Base-by-base conservation (phyloP, 129 eudicot species). In the Kitagawia praeruptora region DNA sequence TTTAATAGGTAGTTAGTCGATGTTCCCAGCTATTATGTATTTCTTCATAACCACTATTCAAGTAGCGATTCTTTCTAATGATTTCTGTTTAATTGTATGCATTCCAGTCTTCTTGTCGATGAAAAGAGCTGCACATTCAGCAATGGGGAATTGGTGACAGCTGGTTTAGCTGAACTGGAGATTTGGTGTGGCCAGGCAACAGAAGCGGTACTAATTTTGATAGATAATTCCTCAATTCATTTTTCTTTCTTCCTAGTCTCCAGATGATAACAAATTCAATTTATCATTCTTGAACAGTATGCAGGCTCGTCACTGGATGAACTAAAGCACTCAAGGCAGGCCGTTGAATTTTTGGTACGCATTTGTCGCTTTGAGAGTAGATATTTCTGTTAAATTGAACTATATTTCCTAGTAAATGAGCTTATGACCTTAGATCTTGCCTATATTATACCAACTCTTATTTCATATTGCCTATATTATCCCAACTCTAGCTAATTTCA, bases 281-380 rank as follows among this genome's bases (percentile, higher is more conserved):
- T 73, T 47, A 46, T 66, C 42, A 63, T 39, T 25, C 39, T 70
- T 15, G 75, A 31, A 63, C 92, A 93, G 98, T 88, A 82, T 84
- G 91, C 84, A 84, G 97, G 89, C 77, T 84, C 92, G 37, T 83
- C 97, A 15, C 88, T 83, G 85, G 92, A 91, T 81, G 98, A 93
- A 87, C 81, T 93, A 23, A 85, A 77, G 75, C 89, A 82, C 83
- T 80, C 84, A 74, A 83, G 89, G 63, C 96, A 93, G 89, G 97
- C 93, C 56, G 88, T 91, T 37, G 91, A 86, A n/a, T 90, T 93
- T 85, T 82, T 93, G 96, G 98, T 93, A 91, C 54, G 87, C 76
- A 42, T 47, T 39, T 76, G 40, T 44, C 19, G 27, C 61, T 28
- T 25, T 74, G n/a, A 11, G 54, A 74, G 38, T 25, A 46, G 56